Evolutionary conservation across 768 basidiomycete genomes (phyloP).

Genomic region (Amanita polypyramis): DNA sequence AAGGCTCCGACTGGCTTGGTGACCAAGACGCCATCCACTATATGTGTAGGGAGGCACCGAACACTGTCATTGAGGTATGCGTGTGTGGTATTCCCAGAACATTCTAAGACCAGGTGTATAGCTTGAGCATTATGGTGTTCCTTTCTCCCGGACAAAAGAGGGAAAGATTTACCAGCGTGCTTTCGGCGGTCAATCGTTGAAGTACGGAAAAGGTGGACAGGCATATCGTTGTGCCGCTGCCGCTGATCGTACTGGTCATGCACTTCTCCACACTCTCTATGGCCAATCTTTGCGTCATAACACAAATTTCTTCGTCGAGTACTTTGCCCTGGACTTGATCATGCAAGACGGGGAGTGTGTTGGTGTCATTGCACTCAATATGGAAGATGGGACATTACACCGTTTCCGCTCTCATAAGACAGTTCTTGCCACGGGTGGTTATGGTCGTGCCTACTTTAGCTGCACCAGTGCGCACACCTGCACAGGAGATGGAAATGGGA

Average conservation of each 20-base stretch:
- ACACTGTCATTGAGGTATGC: slow-evolving; percentile 81
- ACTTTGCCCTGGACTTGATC: slow-evolving; percentile 97
- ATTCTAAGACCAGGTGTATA: slow-evolving; percentile 21
- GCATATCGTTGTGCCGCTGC: slow-evolving; percentile 98
- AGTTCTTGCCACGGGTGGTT: slow-evolving; percentile 95
- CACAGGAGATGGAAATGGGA: slow-evolving; percentile 97
- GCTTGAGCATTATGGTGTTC: slow-evolving; percentile 98
- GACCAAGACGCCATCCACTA: slow-evolving; percentile 99
- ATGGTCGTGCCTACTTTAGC: slow-evolving; percentile 96
- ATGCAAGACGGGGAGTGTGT: slow-evolving; percentile 99
- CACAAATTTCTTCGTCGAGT: slow-evolving; percentile 99
- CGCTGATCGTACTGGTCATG: slow-evolving; percentile 97
- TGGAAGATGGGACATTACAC: slow-evolving; percentile 99
- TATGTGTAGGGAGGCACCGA: slow-evolving; percentile 97
- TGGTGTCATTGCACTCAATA: slow-evolving; percentile 97
- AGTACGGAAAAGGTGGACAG: slow-evolving; percentile 97
- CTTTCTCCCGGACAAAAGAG: slow-evolving; percentile 96
- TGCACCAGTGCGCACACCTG: slow-evolving; percentile 99
- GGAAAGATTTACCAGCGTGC: slow-evolving; percentile 99
- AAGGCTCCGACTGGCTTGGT: slow-evolving; percentile 99
- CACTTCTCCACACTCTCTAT: slow-evolving; percentile 96
- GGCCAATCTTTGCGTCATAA: slow-evolving; percentile 98
- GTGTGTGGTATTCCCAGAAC: background rate
- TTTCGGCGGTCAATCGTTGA: slow-evolving; percentile 95
- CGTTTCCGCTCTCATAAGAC: slow-evolving; percentile 98